Evolutionary conservation across 805 yeast species (phyloP).

Genomic region (Cyberlindnera maritima): DNA sequence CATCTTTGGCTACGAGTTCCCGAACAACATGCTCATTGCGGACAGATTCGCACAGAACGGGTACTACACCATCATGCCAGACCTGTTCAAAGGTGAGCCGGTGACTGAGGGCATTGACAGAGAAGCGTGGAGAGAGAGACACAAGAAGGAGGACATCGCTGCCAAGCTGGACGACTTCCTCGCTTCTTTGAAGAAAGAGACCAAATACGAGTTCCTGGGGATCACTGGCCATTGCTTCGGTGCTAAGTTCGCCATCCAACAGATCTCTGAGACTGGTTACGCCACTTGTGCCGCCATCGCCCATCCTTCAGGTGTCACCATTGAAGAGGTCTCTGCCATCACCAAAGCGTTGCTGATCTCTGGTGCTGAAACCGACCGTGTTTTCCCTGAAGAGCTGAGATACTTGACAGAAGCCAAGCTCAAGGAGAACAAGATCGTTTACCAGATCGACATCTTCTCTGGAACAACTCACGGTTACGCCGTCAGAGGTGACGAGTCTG

Average conservation of each 20-base stretch:
- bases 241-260: slow-evolving; percentile 63
- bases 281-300: slow-evolving; percentile 70
- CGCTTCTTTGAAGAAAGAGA: slow-evolving; percentile 38
- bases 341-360: slow-evolving; percentile 55
- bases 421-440: slow-evolving; percentile 49
- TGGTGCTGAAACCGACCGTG: slow-evolving; percentile 71
- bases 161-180: slow-evolving; percentile 52
- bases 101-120: slow-evolving; percentile 31
- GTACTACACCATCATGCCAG: slow-evolving; percentile 71
- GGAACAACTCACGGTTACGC: slow-evolving; percentile 78
- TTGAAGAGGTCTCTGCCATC: slow-evolving; percentile 62
- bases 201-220: slow-evolving; percentile 47
- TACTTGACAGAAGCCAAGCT: slow-evolving; percentile 56
- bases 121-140: slow-evolving; percentile 53
- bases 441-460: slow-evolving; percentile 58
- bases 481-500: slow-evolving; percentile 65
- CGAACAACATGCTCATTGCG: slow-evolving; percentile 60
- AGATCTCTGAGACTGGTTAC: slow-evolving; percentile 36
- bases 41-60: slow-evolving; percentile 62
- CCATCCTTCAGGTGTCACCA: slow-evolving; percentile 77
- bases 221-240: slow-evolving; percentile 85
- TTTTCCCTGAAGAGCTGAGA: slow-evolving; percentile 66
- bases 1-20: slow-evolving; percentile 57
- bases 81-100: slow-evolving; percentile 53
- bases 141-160: slow-evolving; percentile 43